Base-by-base conservation (phyloP, 2,329 filamentous ascomycete genomes). In the Cercospora berteroae region DNA sequence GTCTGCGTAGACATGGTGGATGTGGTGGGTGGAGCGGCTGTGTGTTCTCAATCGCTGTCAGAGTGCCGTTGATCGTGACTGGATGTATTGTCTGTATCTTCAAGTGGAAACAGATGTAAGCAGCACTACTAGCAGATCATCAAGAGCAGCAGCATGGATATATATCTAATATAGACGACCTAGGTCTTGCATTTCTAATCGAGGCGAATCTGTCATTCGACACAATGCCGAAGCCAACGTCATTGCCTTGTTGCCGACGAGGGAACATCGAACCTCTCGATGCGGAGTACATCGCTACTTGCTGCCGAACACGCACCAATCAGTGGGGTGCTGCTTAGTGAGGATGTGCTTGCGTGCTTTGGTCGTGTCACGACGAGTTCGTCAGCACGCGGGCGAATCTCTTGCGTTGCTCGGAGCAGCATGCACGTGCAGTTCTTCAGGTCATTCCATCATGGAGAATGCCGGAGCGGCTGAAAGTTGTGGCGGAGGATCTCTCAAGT, bases 1-100 rank as follows among this genome's bases (percentile, higher is more conserved):
- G 71, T 74, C 60, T 72, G 67, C 5, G 74, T 75, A 16, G 69
- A 61, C 69, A 71, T 71, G 48, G 52, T 64, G 55, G 33, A 39
- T 1, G 36, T 7, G 1, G 36, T 39, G 36, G 16, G 16, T 7
- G 16, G 5, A 18, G 52, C 12, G 9, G 6, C 1, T 50, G 44
- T 23, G 44, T 23, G 9, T 12, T 23, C 20, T 50, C 44, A 25
- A 7, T 50, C 44, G 44, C 9, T 23, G 44, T 20, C 18, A 13
- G 9, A 23, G 18, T 50, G 44, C 44, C 23, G 1, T 12, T 23
- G 42, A 0, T 20, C 18, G 42, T 50, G 20, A 12, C 20, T 44
- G 31, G 5, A 27, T 27, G 25, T 27, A 27, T 36, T 39, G 16
- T 39, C 1, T 39, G 3, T 8, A 16, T 8, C 16, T 39, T n/a